Evolutionary conservation across 208 protist genomes (phyloP).

Genomic region (Balamuthia mandrillaris): DNA sequence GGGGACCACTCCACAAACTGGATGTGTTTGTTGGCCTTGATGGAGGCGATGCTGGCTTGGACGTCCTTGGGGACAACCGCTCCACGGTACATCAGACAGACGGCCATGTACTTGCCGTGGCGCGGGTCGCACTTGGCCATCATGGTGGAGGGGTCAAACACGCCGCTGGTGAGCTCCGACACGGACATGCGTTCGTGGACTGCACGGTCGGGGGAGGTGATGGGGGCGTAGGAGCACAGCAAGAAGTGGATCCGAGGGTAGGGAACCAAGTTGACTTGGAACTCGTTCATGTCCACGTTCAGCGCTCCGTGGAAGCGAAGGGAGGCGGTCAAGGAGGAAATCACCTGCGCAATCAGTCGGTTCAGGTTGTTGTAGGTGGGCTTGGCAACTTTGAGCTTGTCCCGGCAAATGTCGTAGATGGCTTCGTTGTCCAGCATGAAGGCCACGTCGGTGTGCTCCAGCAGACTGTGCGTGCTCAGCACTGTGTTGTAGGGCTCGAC

Average conservation of each 20-base stretch:
- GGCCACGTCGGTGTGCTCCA: slow-evolving; percentile 88
- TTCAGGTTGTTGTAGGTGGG: slow-evolving; percentile 94
- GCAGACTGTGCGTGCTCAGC: slow-evolving; percentile 86
- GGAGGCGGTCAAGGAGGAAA: slow-evolving; percentile 90
- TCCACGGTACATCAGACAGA: slow-evolving; percentile 94
- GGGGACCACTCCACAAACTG: slow-evolving; percentile 93
- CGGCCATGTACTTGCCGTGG: slow-evolving; percentile 89
- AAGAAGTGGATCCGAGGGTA: slow-evolving; percentile 96
- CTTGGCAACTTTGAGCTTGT: slow-evolving; percentile 82
- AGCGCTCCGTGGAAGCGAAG: slow-evolving; percentile 90
- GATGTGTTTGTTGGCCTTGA: slow-evolving; percentile 92
- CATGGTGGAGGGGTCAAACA: slow-evolving; percentile 84
- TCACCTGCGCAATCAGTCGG: slow-evolving; percentile 88
- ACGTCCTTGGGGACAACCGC: slow-evolving; percentile 96
- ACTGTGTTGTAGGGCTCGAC: slow-evolving; percentile 97
- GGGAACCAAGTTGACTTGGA: slow-evolving; percentile 94
- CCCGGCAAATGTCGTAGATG: slow-evolving; percentile 76
- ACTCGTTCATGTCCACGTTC: slow-evolving; percentile 93
- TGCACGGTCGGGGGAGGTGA: slow-evolving; percentile 83
- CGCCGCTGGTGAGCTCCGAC: slow-evolving; percentile 87
- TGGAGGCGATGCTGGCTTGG: slow-evolving; percentile 83
- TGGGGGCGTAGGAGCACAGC: slow-evolving; percentile 85
- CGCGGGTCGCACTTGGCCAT: slow-evolving; percentile 92
- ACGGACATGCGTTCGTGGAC: slow-evolving; percentile 88
- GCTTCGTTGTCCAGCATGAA: slow-evolving; percentile 92